Conservation (phyloP, 2,329 filamentous ascomycete species). For the Colletotrichum simmondsii region DNA sequence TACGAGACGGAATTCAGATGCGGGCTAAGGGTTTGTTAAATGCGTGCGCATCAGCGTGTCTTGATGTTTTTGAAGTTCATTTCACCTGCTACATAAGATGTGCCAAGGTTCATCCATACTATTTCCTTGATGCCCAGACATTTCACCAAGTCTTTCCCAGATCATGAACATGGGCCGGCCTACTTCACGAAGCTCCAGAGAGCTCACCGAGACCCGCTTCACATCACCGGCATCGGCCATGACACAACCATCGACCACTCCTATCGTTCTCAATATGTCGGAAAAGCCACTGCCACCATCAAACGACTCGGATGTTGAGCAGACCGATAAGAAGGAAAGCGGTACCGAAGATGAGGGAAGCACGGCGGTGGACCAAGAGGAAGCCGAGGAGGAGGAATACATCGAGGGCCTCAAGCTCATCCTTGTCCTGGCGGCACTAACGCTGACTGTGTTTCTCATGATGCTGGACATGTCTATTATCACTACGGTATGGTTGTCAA, state of each 20-base stretch:
- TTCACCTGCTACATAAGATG: neutral
- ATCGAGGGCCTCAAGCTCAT: slow-evolving; percentile 46
- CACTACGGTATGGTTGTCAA: slow-evolving; percentile 50
- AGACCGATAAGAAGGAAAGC: neutral
- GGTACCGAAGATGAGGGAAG: neutral
- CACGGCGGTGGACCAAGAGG: neutral
- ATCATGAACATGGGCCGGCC: neutral
- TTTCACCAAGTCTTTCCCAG: neutral
- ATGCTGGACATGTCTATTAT: slow-evolving; percentile 65
- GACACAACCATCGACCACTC: neutral
- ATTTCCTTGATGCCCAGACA: neutral
- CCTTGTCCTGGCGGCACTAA: slow-evolving; percentile 50
- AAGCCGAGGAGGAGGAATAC: slow-evolving; percentile 32
- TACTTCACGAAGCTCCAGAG: neutral
- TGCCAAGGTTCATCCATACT: neutral
- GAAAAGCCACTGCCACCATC: neutral
- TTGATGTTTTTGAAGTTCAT: neutral
- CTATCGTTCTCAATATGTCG: neutral
- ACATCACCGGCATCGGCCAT: neutral
- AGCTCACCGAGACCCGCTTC: neutral
- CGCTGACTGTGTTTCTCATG: slow-evolving; percentile 57
- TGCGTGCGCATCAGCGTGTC: neutral
- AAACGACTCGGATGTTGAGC: neutral
- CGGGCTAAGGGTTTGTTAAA: too few species aligned
- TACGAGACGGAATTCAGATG: neutral